phyloP scores from a whole-genome alignment of 1,284 basidiomycete species.

The Leccinum holopus region DNA sequence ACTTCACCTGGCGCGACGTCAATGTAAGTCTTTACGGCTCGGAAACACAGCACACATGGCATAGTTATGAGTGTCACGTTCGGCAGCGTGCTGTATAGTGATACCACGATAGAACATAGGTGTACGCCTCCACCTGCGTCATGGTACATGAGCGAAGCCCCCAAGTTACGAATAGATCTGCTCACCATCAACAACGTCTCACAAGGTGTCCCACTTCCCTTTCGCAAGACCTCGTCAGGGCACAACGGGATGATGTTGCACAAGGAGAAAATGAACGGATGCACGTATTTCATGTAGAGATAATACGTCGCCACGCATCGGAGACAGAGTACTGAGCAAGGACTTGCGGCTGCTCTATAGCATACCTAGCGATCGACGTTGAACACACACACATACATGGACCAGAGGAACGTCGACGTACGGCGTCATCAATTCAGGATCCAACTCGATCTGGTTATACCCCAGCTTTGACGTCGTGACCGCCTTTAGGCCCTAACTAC shows the following conservation, averaged over 20 bases:
- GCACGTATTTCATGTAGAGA: constrained; percentile 99
- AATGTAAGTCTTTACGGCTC: no score
- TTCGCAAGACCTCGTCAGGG: constrained; percentile 95
- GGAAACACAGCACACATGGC: no score
- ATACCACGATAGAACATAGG: no score
- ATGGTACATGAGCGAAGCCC: constrained; percentile 5
- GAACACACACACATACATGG: neutral
- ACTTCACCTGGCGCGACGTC: no score
- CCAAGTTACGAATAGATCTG: constrained; percentile 3
- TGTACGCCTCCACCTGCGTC: constrained; percentile 87
- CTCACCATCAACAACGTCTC: constrained; percentile 97
- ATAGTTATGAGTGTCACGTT: no score
- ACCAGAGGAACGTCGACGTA: constrained; percentile 41
- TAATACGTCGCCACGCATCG: constrained; percentile 99
- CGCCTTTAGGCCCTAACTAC: constrained; percentile 97
- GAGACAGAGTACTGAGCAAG: constrained; percentile 99
- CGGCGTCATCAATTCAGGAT: constrained; percentile 99
- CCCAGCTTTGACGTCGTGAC: constrained; percentile 97
- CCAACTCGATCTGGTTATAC: constrained; percentile 96
- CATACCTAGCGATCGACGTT: constrained; percentile 65
- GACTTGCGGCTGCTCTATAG: constrained; percentile 92
- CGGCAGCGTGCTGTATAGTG: no score
- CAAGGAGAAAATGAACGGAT: constrained; percentile 98
- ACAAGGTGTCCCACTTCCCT: constrained; percentile 95
- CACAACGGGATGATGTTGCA: constrained; percentile 99